A percentile compares a stretch with the other conserved stretches of the same genome.
Conservation (phyloP, 352 stramenopile species). For the Globisporangium viniferum region DNA sequence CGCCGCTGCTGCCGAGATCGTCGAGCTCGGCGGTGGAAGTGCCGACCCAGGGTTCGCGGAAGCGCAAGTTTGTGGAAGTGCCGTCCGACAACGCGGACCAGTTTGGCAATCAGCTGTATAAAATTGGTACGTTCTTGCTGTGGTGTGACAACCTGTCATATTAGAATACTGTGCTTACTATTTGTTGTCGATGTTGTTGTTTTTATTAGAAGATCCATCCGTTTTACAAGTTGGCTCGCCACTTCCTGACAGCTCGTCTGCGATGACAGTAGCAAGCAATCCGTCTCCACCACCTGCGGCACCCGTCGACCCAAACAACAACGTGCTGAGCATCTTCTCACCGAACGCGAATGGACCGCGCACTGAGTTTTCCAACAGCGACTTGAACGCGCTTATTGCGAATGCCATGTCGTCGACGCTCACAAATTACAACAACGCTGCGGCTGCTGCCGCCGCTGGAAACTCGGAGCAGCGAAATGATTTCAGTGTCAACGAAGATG, state of each 20-base stretch:
- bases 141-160: background rate
- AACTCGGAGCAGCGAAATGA: background rate
- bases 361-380: conserved; percentile 21
- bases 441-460: background rate
- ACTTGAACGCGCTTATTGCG: conserved; percentile 17
- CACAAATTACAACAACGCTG: conserved; percentile 20
- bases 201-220: conserved; percentile 30
- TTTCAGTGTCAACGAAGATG: background rate
- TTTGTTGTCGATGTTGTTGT: background rate
- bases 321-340: conserved; percentile 80
- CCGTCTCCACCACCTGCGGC: conserved; percentile 12
- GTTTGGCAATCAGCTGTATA: conserved; percentile 30
- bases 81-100: conserved; percentile 15
- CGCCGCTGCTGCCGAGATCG: conserved; percentile 57
- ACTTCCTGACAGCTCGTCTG: conserved; percentile 26
- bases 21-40: conserved; percentile 35
- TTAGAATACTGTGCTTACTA: background rate
- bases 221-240: conserved; percentile 50
- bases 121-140: conserved; percentile 26
- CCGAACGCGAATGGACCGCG: conserved; percentile 15
- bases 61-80: conserved; percentile 86
- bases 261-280: conserved; percentile 32
- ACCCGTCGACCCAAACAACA: conserved; percentile 25
- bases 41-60: conserved; percentile 39
- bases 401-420: conserved; percentile 23